A percentile compares a stretch with the other conserved stretches of the same genome.
Evolutionary conservation across 2,329 filamentous ascomycete species (phyloP).

Genomic region (Fusarium oligoseptatum): DNA sequence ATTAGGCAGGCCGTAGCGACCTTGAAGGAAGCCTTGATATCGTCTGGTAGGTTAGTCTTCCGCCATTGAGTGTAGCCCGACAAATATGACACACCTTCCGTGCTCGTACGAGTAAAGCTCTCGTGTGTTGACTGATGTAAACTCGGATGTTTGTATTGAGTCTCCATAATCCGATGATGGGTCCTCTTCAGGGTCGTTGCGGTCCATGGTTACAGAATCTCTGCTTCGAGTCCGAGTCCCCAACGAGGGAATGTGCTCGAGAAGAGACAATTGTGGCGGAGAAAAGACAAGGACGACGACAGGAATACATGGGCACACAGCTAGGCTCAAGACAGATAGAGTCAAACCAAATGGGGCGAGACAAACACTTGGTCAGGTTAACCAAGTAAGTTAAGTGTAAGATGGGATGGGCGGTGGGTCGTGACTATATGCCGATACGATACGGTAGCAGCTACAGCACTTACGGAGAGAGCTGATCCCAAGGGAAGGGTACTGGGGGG

Average conservation of each 20-base stretch:
- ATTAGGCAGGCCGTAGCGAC: constrained; percentile 65
- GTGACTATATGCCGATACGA: constrained; percentile 35
- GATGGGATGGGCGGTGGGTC: constrained; percentile 29
- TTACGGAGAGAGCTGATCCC: constrained; percentile 26
- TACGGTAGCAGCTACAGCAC: constrained; percentile 14
- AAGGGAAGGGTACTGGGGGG: constrained; percentile 34
- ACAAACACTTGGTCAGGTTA: constrained; percentile 3
- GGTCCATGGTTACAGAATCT: constrained; percentile 40
- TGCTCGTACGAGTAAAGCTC: constrained; percentile 53
- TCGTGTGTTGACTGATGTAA: constrained; percentile 55
- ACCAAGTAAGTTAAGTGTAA: constrained; percentile 5
- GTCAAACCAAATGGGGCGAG: constrained; percentile 12
- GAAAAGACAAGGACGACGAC: constrained; percentile 10
- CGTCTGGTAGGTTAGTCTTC: constrained; percentile 50
- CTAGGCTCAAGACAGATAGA: constrained; percentile 12
- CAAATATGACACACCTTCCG: constrained; percentile 50
- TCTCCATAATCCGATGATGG: constrained; percentile 57
- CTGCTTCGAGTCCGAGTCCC: constrained; percentile 13
- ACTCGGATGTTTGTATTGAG: constrained; percentile 55
- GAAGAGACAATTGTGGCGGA: constrained; percentile 22
- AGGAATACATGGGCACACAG: constrained; percentile 38
- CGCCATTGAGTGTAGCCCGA: neutral
- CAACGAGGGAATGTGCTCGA: constrained; percentile 16
- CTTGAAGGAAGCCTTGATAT: constrained; percentile 62
- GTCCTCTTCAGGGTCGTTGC: constrained; percentile 46